phyloP scores from a whole-genome alignment of 345 rosid species.

The Brassica incana region DNA sequence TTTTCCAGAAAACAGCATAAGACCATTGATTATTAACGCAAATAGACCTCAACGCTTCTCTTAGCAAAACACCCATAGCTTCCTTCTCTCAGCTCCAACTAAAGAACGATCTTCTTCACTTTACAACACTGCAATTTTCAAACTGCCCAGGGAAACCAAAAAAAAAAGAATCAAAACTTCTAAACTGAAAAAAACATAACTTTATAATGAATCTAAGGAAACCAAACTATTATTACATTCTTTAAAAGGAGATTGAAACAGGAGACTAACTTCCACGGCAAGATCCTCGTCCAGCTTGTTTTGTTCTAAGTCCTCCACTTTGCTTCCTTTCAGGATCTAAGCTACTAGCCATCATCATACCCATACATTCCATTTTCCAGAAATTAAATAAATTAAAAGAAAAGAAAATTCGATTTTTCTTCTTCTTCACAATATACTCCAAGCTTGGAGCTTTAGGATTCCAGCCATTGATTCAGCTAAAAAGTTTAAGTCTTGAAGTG shows the following conservation, averaged over 20 bases:
- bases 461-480: constrained; percentile 51
- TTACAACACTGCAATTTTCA: constrained; percentile 33
- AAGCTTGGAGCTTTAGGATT: constrained; percentile 50
- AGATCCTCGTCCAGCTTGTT: constrained; percentile 97
- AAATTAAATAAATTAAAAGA: not conserved
- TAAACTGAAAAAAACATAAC: not conserved
- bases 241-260: constrained; percentile 26
- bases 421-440: constrained; percentile 44
- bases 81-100: constrained; percentile 9
- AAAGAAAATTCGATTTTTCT: not conserved
- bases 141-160: not conserved
- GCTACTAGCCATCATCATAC: constrained; percentile 61
- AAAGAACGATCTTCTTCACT: constrained; percentile 23
- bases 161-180: constrained; percentile 8
- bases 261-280: constrained; percentile 93
- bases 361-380: constrained; percentile 59
- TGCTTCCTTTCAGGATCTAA: constrained; percentile 95
- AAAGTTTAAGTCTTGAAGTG: no score
- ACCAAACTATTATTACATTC: constrained; percentile 32
- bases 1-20: constrained; percentile 96
- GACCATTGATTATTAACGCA: constrained; percentile 77
- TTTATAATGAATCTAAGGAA: not conserved
- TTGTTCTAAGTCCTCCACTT: constrained; percentile 86
- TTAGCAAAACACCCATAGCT: constrained; percentile 71
- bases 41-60: constrained; percentile 75